Conservation (phyloP, 768 basidiomycete genomes). For the Sutorius australiensis region DNA sequence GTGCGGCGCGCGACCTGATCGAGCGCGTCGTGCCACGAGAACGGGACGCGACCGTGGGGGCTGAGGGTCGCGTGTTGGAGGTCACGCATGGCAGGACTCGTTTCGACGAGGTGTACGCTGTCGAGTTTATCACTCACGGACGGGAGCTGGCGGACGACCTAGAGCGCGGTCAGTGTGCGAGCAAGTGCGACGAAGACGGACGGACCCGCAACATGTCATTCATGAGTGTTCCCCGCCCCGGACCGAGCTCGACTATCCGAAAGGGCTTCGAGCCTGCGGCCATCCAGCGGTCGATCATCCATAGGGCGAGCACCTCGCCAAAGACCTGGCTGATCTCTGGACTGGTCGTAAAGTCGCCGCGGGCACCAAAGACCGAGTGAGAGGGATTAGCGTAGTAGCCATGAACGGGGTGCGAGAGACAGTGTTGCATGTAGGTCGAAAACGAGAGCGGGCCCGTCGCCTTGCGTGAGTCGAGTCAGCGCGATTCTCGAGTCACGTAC, state of each 20-base stretch:
- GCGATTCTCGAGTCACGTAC: too few relatives aligned
- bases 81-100: slow-evolving; percentile 60
- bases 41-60: slow-evolving; percentile 29
- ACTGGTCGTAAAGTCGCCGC: slow-evolving; percentile 93
- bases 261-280: slow-evolving; percentile 49
- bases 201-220: slow-evolving; percentile 79
- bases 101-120: slow-evolving; percentile 78
- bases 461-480: slow-evolving; percentile 36
- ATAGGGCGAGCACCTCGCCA: slow-evolving; percentile 91
- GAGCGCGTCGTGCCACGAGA: slow-evolving; percentile 73
- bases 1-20: slow-evolving; percentile 55
- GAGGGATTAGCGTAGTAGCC: slow-evolving; percentile 87
- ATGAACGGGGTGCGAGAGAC: slow-evolving; percentile 81
- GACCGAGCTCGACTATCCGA: slow-evolving; percentile 87
- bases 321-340: slow-evolving; percentile 97
- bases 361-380: slow-evolving; percentile 75
- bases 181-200: neutral
- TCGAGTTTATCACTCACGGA: slow-evolving; percentile 33
- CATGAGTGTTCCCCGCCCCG: slow-evolving; percentile 91
- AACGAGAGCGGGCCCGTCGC: slow-evolving; percentile 86
- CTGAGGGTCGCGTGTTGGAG: slow-evolving; percentile 56
- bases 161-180: neutral
- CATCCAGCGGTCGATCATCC: slow-evolving; percentile 78
- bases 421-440: slow-evolving; percentile 88
- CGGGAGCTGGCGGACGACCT: slow-evolving; percentile 55